These are phyloP conservation scores for Suhomyces ambrosiae DNA, from an alignment of 1,139 yeast genomes.

Conservation along the genomic window DNA sequence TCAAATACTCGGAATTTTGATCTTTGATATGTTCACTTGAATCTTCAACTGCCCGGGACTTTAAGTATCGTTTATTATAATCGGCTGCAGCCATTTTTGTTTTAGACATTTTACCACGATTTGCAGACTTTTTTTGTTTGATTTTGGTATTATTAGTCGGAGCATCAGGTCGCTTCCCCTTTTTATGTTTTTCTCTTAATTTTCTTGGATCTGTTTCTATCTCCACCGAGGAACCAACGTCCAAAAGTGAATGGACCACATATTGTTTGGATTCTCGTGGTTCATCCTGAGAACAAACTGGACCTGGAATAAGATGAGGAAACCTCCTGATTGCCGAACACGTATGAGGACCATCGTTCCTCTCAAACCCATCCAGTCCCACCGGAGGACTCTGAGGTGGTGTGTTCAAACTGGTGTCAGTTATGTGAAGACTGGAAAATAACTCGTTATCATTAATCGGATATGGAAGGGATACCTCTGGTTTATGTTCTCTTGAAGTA, in stretches of 20 bases:
- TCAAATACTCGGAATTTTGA: neutral
- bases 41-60: neutral
- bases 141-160: neutral
- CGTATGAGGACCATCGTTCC: neutral
- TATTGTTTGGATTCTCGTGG: neutral
- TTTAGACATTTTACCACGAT: neutral
- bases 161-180: neutral
- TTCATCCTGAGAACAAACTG: neutral
- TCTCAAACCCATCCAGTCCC: neutral
- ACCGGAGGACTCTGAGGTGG: conserved; percentile 7
- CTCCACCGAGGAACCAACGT: neutral
- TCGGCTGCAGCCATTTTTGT: no score
- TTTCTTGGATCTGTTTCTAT: conserved; percentile 2
- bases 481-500: neutral
- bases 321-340: conserved; percentile 3
- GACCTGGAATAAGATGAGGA: conserved; percentile 8
- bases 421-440: conserved; percentile 1
- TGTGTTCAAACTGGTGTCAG: conserved; percentile 1
- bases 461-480: conserved; percentile 4
- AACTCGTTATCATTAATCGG: conserved; percentile 8
- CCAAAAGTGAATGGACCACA: neutral
- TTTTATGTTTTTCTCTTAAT: neutral
- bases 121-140: neutral
- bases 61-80: no score
- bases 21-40: neutral